These are phyloP conservation scores for Cardiospermum halicacabum DNA, from an alignment of 345 rosid species.

Conservation along the genomic window DNA sequence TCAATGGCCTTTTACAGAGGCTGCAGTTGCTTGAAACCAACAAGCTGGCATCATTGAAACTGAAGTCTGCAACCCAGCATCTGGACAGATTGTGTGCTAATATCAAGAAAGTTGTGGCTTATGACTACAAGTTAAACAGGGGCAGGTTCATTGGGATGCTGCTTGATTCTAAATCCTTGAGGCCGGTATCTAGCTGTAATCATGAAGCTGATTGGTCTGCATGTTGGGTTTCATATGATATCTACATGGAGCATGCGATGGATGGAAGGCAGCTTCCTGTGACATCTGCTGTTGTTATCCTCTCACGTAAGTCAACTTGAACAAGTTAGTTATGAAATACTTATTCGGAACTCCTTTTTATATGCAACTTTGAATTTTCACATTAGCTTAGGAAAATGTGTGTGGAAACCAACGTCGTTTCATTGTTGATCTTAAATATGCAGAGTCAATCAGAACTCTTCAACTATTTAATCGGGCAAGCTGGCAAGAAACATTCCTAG, in stretches of 20 bases:
- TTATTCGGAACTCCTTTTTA: not conserved
- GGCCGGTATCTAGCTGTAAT: slow-evolving; percentile 27
- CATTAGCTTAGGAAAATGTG: not conserved
- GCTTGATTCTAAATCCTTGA: slow-evolving; percentile 27
- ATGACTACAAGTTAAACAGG: slow-evolving; percentile 33
- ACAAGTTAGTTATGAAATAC: not conserved
- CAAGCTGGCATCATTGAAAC: slow-evolving; percentile 25
- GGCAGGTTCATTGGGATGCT: slow-evolving; percentile 32
- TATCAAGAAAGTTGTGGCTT: slow-evolving; percentile 25
- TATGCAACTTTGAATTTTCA: not conserved
- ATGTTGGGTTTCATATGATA: slow-evolving; percentile 59
- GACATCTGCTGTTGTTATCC: slow-evolving; percentile 37
- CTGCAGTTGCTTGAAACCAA: slow-evolving; percentile 35
- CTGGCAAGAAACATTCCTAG: slow-evolving; percentile 71
- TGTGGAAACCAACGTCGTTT: slow-evolving; percentile 1
- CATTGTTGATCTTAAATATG: slow-evolving; percentile 19
- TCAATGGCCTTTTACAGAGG: slow-evolving; percentile 46
- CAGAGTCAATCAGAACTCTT: slow-evolving; percentile 46
- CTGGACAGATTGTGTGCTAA: slow-evolving; percentile 36
- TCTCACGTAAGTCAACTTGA: slow-evolving; percentile 32
- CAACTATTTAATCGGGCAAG: slow-evolving; percentile 48
- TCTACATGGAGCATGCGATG: slow-evolving; percentile 56
- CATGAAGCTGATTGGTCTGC: slow-evolving; percentile 33
- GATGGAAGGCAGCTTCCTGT: slow-evolving; percentile 52
- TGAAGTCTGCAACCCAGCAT: slow-evolving; percentile 28